These are phyloP conservation scores for Aechmea fasciata DNA, from an alignment of 176 grass and related monocot species.

Conservation along the genomic window DNA sequence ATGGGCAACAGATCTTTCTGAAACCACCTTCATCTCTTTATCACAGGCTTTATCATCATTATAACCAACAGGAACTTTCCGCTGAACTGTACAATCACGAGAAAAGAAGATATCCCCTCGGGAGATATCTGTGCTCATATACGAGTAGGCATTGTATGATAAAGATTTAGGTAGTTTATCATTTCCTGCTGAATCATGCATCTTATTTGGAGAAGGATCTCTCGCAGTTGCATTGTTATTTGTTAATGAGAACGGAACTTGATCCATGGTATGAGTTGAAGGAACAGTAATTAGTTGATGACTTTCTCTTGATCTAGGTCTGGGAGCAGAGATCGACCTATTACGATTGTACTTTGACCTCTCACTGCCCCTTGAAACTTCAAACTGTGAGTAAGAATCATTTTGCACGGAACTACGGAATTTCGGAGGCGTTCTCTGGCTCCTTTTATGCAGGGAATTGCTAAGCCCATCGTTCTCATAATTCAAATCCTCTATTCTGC, in stretches of 20 bases:
- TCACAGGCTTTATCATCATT: conserved; percentile 20
- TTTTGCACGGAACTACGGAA: conserved; percentile 29
- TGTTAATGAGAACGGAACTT: conserved; percentile 15
- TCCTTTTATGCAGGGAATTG: conserved; percentile 34
- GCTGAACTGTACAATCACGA: conserved; percentile 36
- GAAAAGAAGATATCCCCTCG: conserved; percentile 70
- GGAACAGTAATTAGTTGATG: conserved; percentile 35
- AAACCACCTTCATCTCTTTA: conserved; percentile 15
- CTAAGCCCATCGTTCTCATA: conserved; percentile 23
- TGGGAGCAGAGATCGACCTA: conserved; percentile 43
- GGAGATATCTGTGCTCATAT: conserved; percentile 50
- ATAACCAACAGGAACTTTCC: conserved; percentile 27
- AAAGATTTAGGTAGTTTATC: conserved; percentile 27
- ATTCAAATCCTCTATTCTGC: conserved; percentile 27
- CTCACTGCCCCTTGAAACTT: conserved; percentile 17
- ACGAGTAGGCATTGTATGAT: conserved; percentile 43
- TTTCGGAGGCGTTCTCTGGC: conserved; percentile 35
- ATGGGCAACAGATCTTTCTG: conserved; percentile 11
- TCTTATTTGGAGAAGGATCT: conserved; percentile 30
- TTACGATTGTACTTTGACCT: conserved; percentile 29
- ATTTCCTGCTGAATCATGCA: conserved; percentile 31
- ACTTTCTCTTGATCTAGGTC: conserved; percentile 27
- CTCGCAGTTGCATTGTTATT: conserved; percentile 24
- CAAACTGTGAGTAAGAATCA: conserved; percentile 28
- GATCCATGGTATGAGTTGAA: conserved; percentile 29